Evolutionary conservation across 345 rosid genomes (phyloP).

Genomic region (Punica granatum): DNA sequence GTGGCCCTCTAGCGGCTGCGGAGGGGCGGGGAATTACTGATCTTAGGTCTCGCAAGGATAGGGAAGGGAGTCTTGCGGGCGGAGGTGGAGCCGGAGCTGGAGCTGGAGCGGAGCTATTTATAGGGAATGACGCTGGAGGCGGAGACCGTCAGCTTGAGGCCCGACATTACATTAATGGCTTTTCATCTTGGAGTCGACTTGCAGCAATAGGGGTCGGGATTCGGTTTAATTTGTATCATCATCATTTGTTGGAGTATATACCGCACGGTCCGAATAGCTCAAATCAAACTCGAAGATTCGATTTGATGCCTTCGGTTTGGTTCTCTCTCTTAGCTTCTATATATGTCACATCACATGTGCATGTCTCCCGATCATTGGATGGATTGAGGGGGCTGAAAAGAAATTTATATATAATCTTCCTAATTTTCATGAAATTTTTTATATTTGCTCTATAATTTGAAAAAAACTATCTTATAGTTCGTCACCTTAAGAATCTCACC

Average conservation of each 20-base stretch:
- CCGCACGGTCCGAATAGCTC: not conserved
- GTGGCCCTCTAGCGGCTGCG: not conserved
- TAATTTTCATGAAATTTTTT: too few species aligned
- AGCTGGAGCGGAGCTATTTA: slow-evolving; percentile 24
- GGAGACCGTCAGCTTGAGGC: slow-evolving; percentile 18
- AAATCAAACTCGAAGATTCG: not conserved
- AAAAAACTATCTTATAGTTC: too few species aligned
- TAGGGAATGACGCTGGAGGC: slow-evolving; percentile 16
- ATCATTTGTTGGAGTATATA: not conserved
- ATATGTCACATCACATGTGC: too few species aligned
- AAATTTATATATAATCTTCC: too few species aligned
- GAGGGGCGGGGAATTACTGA: not conserved
- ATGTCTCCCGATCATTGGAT: too few species aligned
- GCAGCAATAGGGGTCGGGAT: too few species aligned
- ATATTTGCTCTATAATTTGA: too few species aligned
- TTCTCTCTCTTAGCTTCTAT: too few species aligned
- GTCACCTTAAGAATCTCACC: too few species aligned
- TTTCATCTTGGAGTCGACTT: not conserved
- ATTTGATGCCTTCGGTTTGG: too few species aligned
- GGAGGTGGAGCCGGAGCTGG: slow-evolving; percentile 9
- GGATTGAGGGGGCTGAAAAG: too few species aligned
- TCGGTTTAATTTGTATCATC: not conserved
- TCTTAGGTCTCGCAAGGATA: not conserved
- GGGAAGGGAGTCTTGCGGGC: not conserved
- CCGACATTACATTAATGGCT: slow-evolving; percentile 8